phyloP scores from a whole-genome alignment of 306 rosid species.

The Neltuma alba region DNA sequence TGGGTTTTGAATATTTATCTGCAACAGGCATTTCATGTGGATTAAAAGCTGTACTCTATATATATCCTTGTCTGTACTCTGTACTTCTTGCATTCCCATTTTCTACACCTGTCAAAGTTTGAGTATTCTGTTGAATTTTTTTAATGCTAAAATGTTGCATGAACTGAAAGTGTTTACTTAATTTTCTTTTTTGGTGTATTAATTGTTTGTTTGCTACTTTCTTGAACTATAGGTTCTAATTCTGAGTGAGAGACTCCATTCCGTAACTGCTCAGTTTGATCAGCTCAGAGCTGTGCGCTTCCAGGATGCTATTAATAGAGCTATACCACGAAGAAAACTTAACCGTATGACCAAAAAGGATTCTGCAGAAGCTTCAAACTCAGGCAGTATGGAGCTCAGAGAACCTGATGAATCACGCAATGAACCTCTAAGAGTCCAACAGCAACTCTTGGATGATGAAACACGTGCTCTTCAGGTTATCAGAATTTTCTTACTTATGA shows the following conservation, averaged over 20 bases:
- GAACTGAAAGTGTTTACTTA: constrained; percentile 26
- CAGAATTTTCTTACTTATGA: background rate
- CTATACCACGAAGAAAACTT: constrained; percentile 75
- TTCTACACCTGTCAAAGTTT: constrained; percentile 19
- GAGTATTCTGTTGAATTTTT: constrained; percentile 17
- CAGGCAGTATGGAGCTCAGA: constrained; percentile 48
- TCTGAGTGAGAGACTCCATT: constrained; percentile 91
- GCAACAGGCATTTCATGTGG: background rate
- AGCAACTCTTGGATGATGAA: constrained; percentile 81
- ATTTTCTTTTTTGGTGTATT: background rate
- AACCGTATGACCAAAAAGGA: constrained; percentile 48
- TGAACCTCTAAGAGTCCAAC: constrained; percentile 77
- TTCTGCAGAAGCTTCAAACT: constrained; percentile 50
- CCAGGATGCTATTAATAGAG: constrained; percentile 82
- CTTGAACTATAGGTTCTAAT: constrained; percentile 64
- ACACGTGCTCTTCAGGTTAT: constrained; percentile 95
- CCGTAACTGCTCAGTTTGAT: constrained; percentile 87
- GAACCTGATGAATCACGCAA: constrained; percentile 63
- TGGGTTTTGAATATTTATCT: background rate
- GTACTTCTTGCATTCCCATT: background rate
- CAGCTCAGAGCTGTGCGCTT: constrained; percentile 92
- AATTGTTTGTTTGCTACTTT: constrained; percentile 21
- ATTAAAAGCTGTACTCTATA: background rate
- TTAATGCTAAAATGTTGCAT: constrained; percentile 21
- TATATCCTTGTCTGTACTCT: constrained; percentile 1